phyloP scores from a whole-genome alignment of 306 rosid species.

The Medicago arabica region DNA sequence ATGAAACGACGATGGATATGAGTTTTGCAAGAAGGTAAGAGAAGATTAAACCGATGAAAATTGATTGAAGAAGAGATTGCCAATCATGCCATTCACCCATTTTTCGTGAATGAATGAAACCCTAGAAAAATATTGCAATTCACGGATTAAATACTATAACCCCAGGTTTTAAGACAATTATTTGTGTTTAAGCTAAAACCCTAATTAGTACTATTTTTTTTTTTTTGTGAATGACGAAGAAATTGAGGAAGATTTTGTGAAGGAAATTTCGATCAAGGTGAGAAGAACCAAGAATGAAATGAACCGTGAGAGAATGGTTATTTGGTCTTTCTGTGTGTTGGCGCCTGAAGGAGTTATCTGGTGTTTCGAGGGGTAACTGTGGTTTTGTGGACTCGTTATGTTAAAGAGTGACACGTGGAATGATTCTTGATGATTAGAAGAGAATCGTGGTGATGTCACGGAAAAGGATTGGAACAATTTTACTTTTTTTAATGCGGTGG shows the following conservation, averaged over 20 bases:
- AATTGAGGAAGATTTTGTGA: conserved; percentile 33
- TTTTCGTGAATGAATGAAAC: conserved; percentile 39
- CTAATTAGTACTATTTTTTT: conserved; percentile 39
- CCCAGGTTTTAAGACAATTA: not conserved
- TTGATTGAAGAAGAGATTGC: conserved; percentile 82
- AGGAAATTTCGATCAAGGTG: not conserved
- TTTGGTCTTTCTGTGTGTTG: conserved; percentile 13
- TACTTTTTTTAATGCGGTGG: conserved; percentile 20
- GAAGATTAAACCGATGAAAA: conserved; percentile 85
- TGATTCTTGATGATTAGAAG: not conserved
- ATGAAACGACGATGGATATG: conserved; percentile 80
- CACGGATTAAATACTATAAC: not conserved
- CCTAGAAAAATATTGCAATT: conserved; percentile 34
- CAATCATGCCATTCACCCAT: conserved; percentile 96
- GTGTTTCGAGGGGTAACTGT: not conserved
- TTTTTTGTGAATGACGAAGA: conserved; percentile 1
- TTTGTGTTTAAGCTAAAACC: conserved; percentile 32
- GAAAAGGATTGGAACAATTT: conserved; percentile 9
- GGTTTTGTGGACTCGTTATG: too few relatives aligned
- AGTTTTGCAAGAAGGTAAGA: conserved; percentile 95
- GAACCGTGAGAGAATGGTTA: conserved; percentile 26
- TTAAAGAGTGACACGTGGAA: conserved; percentile 13
- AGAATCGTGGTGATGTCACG: not conserved
- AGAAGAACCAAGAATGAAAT: not conserved
- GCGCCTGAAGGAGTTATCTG: conserved; percentile 33